Conservation (phyloP, 352 stramenopile species). For the Pythium brachiatum region DNA sequence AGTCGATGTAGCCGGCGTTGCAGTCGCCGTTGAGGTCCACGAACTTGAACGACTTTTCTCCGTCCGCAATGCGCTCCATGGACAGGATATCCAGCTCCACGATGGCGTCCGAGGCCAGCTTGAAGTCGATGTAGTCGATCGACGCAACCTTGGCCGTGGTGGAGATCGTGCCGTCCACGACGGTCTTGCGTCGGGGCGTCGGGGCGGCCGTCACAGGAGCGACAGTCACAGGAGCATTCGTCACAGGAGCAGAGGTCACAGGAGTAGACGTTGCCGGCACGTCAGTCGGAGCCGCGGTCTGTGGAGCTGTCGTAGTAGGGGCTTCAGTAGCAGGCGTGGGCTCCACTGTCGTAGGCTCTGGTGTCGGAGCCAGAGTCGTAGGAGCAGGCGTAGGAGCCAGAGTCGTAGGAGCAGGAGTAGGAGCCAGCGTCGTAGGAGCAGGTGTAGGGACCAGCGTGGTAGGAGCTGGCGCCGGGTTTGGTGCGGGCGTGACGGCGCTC, state of each 20-base stretch:
- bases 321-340: background rate
- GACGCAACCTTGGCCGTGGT: conserved; percentile 49
- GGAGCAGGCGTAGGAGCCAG: background rate
- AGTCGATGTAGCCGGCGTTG: conserved; percentile 67
- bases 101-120: conserved; percentile 29
- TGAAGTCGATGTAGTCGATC: conserved; percentile 70
- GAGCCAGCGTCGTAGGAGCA: background rate
- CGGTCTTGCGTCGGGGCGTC: conserved; percentile 22
- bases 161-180: conserved; percentile 61
- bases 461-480: background rate
- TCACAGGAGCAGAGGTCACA: no score
- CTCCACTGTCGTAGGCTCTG: conserved; percentile 1
- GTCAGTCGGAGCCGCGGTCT: background rate
- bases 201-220: background rate
- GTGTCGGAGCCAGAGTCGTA: background rate
- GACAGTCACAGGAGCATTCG: no score
- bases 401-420: conserved; percentile 2
- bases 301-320: background rate
- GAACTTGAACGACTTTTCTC: conserved; percentile 21
- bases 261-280: background rate
- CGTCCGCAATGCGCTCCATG: conserved; percentile 41
- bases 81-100: conserved; percentile 70
- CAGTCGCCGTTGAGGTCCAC: conserved; percentile 69
- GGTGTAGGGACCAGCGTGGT: conserved; percentile 20
- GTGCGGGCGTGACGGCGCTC: conserved; percentile 5